Evolutionary conservation across 257 asterid species (phyloP).

Genomic region (Penstemon eatonii): DNA sequence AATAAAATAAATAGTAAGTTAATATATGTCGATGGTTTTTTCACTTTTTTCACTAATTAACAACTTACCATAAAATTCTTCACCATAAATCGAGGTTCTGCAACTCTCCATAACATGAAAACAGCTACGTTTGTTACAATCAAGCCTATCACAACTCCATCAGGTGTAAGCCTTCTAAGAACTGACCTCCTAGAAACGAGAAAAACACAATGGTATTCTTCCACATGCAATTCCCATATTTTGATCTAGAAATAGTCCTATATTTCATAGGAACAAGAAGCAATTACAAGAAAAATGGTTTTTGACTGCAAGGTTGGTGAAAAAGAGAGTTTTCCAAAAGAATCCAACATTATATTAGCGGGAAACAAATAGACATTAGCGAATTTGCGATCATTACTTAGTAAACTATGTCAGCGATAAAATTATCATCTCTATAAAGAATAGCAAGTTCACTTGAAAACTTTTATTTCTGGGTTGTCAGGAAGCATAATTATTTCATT

Average conservation of each 20-base stretch:
- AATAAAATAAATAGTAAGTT: slow-evolving; percentile 17
- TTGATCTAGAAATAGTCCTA: not conserved
- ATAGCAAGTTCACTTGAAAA: too few relatives aligned
- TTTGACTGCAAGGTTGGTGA: too few relatives aligned
- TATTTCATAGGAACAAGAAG: too few relatives aligned
- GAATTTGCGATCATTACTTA: not conserved
- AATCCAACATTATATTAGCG: too few relatives aligned
- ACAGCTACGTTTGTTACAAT: slow-evolving; percentile 69
- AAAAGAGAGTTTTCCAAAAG: too few relatives aligned
- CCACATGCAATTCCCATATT: slow-evolving; percentile 10
- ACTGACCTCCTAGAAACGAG: slow-evolving; percentile 43
- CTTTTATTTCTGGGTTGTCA: too few relatives aligned
- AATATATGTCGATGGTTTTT: too few relatives aligned
- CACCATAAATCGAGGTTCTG: slow-evolving; percentile 58
- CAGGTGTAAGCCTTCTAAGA: slow-evolving; percentile 56
- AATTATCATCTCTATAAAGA: not conserved
- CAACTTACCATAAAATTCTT: slow-evolving; percentile 70
- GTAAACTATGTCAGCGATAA: slow-evolving; percentile 7
- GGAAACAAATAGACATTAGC: too few relatives aligned
- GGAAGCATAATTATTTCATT: too few relatives aligned
- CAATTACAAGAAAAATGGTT: not conserved
- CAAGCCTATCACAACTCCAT: slow-evolving; percentile 70
- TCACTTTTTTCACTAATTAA: not conserved
- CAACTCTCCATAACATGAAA: slow-evolving; percentile 66
- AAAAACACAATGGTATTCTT: slow-evolving; percentile 24